These are phyloP conservation scores for Backusella mclennaniae DNA, from an alignment of 192 early-diverging fungal genomes.

Conservation along the genomic window DNA sequence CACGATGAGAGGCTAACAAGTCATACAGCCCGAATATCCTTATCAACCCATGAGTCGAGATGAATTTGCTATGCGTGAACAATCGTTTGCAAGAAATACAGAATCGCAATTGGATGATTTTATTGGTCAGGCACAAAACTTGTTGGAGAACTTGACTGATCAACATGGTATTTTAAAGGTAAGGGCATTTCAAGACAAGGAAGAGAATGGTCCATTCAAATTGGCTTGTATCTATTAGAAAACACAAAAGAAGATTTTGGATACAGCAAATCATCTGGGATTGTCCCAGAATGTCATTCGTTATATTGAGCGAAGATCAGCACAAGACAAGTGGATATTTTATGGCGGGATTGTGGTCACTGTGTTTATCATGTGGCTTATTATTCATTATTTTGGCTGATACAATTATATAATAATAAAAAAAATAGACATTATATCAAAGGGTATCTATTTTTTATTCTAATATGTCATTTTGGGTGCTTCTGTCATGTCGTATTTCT, in stretches of 20 bases:
- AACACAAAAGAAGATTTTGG: slow-evolving; percentile 54
- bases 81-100: slow-evolving; percentile 46
- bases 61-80: slow-evolving; percentile 42
- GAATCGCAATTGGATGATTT: slow-evolving; percentile 52
- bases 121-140: slow-evolving; percentile 48
- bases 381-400: slow-evolving; percentile 52
- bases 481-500: slow-evolving; percentile 26
- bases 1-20: neutral
- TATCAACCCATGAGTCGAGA: slow-evolving; percentile 41
- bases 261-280: slow-evolving; percentile 57
- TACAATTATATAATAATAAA: neutral
- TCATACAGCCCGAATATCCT: slow-evolving; percentile 41
- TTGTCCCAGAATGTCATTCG: slow-evolving; percentile 59
- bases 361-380: slow-evolving; percentile 50
- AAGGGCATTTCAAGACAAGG: neutral
- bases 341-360: slow-evolving; percentile 50
- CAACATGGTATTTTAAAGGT: slow-evolving; percentile 58
- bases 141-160: slow-evolving; percentile 53
- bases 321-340: slow-evolving; percentile 64
- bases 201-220: neutral
- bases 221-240: slow-evolving; percentile 31
- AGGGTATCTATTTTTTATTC: neutral
- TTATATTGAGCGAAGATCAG: slow-evolving; percentile 53
- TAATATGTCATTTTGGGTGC: slow-evolving; percentile 30
- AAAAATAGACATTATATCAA: neutral